Percentiles rank a stretch among this genome's conserved stretches.
Evolutionary conservation across 805 yeast genomes (phyloP).

Genomic region (Priceomyces medius): DNA sequence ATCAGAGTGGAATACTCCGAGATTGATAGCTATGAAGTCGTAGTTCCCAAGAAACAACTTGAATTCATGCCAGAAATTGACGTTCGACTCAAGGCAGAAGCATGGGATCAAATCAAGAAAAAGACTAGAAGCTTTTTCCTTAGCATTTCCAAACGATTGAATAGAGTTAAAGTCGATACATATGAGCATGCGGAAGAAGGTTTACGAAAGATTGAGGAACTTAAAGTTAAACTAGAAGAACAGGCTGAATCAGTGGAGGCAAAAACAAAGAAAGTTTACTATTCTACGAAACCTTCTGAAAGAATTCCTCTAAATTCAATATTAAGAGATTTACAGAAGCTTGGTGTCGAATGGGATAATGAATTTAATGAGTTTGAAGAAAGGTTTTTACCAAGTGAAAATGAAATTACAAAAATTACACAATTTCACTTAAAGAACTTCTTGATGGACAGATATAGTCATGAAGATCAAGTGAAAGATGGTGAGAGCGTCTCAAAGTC

Average conservation of each 20-base stretch:
- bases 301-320: constrained; percentile 70
- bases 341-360: constrained; percentile 83
- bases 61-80: constrained; percentile 72
- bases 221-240: constrained; percentile 50
- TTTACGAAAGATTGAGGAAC: constrained; percentile 51
- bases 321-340: constrained; percentile 69
- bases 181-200: constrained; percentile 74
- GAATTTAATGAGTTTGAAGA: constrained; percentile 80
- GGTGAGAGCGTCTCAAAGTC: neutral
- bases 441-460: constrained; percentile 53
- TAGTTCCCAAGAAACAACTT: constrained; percentile 70
- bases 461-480: constrained; percentile 12
- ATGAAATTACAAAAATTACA: constrained; percentile 87
- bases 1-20: constrained; percentile 75
- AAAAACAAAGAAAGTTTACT: constrained; percentile 52
- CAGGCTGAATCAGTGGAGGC: constrained; percentile 50
- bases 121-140: constrained; percentile 64
- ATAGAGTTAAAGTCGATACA: constrained; percentile 73
- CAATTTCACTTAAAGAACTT: constrained; percentile 80
- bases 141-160: constrained; percentile 67
- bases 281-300: constrained; percentile 56
- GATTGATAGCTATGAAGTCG: constrained; percentile 75
- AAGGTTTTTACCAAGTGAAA: constrained; percentile 82
- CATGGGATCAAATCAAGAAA: constrained; percentile 51
- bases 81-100: constrained; percentile 64